Conservation (phyloP, 805 yeast genomes). For the Pichia californica region DNA sequence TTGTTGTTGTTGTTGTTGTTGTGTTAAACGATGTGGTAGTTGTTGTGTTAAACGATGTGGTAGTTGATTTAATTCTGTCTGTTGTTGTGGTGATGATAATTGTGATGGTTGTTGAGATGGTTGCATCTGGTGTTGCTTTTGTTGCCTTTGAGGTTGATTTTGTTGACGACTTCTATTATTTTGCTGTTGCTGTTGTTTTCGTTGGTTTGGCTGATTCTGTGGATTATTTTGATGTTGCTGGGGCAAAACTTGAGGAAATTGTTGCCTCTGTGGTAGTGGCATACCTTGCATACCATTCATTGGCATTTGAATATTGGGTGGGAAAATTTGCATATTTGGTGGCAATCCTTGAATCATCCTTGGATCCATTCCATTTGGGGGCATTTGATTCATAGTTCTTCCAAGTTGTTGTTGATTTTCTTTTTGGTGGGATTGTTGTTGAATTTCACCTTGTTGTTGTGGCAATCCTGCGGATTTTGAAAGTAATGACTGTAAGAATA, state of each 20-base stretch:
- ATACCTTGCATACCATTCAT: too few relatives aligned
- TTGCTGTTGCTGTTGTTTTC: background rate
- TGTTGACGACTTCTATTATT: too few relatives aligned
- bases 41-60: background rate
- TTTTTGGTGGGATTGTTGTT: background rate
- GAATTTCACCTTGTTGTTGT: background rate
- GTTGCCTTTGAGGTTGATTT: background rate
- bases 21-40: constrained; percentile 2
- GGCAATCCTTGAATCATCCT: constrained; percentile 1
- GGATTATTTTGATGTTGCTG: background rate
- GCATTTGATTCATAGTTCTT: background rate
- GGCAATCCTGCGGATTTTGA: background rate
- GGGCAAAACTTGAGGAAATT: background rate
- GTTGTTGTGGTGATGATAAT: background rate
- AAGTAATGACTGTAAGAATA: constrained; percentile 1
- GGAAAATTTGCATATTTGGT: constrained; percentile 1
- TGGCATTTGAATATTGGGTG: background rate
- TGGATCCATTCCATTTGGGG: background rate
- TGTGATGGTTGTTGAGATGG: constrained; percentile 8
- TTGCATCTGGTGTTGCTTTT: constrained; percentile 1
- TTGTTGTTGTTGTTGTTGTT: constrained; percentile 2
- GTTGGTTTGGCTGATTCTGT: constrained; percentile 4
- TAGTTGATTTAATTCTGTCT: background rate
- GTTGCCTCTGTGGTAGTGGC: too few relatives aligned
- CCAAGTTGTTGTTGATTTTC: too few relatives aligned